Evolutionary conservation across 2,329 filamentous ascomycete species (phyloP), one percentile per base, ranked within the genome.

Genomic region (Neopestalotiopsis rosae): DNA sequence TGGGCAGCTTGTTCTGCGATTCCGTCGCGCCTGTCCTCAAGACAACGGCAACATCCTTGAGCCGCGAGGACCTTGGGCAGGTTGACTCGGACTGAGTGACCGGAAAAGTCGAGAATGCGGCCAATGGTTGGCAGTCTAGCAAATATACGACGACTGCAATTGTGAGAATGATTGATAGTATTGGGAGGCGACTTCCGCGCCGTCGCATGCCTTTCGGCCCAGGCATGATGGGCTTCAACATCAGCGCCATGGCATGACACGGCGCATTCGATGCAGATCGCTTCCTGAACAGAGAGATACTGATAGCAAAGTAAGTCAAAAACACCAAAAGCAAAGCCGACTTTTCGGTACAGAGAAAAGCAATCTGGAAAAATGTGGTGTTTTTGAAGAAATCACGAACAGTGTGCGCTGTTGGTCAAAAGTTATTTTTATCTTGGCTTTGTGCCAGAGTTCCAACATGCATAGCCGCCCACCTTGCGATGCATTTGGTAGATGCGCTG

Each of bases 21-120:
- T 90, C 88, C 7, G 86, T 87, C 17, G 88, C 87, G 66, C 88
- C 88, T 0, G 88, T 90, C 71, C 86, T 86, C 70, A 90, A 80
- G 10, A 89, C 79, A 17, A 90, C 82, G 69, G 89, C 84, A 61
- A 89, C 77, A 73, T 90, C 82, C 3, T 86, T 80, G 57, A 24
- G 57, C 30, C 57, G 20, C 6, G 24, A 13, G 1, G 30, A 32
- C 1, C 30, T 59, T 59, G 57, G 24, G 57, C 57, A 59, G 30
- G 30, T 28, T 59, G 24, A 24, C 2, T 24, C 24, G 24, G 24
- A 24, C 24, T 24, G 24, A 24, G 24, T 24, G 24, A 3, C 24
- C 24, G 24, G 24, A 24, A 24, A 24, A 24, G 24, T 24, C 24
- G 24, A 24, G 24, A 24, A 24, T 24, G 24, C 24, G 24, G 24